Evolutionary conservation across 495 filamentous ascomycete genomes (phyloP), one percentile per base, ranked within the genome.

Genomic region (Tuber aestivum): DNA sequence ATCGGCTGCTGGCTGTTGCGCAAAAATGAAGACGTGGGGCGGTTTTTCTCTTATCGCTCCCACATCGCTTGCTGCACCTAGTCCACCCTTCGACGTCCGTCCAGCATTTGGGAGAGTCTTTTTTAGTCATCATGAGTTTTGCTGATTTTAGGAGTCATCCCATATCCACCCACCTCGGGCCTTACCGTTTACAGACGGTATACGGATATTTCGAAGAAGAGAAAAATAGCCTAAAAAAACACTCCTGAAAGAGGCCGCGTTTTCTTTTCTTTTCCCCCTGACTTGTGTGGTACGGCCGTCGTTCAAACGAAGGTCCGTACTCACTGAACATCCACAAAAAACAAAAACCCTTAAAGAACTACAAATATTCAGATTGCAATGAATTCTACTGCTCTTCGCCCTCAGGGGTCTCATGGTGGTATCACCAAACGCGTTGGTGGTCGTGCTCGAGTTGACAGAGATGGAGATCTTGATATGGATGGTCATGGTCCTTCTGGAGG

Each of bases 391-490:
- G 78, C 78, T 70, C 70, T 79, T 27, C 77, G 78, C n/a, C 78
- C 78, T n/a, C 69, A 73, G 23, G 77, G 78, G n/a, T 76, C 80
- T 23, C 86, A 90, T 76, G 92, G 91, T 70, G 92, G 92, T 44
- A 92, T 95, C 74, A 87, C 89, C 72, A 96, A 95, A 86, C 89
- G 89, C 72, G 87, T 84, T 32, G 76, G 85, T 71, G 75, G 83
- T 77, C 76, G 84, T 21, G 83, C 84, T 9, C 87, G 88, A 70
- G 86, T 89, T 74, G 93, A 96, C 82, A 89, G 88, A 79, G 93
- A 96, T 87, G 93, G 93, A 21, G 93, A 96, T 84, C 86, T 95
- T 56, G 87, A 90, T 44, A 97, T 95, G 93, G 92, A 90, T 83
- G 85, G 83, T 70, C 83, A 90, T 83, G 85, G 83, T 70, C 83